phyloP scores from a whole-genome alignment of 2,329 filamentous ascomycete species.

The Ascochyta koolunga region DNA sequence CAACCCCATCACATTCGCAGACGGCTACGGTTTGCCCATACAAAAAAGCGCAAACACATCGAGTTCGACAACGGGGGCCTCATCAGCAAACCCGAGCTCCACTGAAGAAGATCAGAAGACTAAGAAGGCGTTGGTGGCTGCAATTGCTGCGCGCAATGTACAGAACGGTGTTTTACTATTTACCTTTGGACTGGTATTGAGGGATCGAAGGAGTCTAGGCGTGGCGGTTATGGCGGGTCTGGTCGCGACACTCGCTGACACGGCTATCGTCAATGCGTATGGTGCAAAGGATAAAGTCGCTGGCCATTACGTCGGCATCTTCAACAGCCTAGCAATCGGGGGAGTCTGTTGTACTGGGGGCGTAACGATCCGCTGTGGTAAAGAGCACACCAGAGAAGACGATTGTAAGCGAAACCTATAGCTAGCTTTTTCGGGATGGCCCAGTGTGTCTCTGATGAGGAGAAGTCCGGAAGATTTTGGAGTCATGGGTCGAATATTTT shows the following conservation, averaged over 20 bases:
- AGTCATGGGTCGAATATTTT: too few relatives aligned
- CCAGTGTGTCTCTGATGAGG: too few relatives aligned
- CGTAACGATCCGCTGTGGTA: slow-evolving; percentile 28
- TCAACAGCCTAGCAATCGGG: slow-evolving; percentile 32
- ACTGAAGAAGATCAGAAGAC: slow-evolving; percentile 23
- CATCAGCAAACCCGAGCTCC: background rate
- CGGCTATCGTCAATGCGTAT: slow-evolving; percentile 28
- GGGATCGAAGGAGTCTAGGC: slow-evolving; percentile 30
- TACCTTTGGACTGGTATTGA: slow-evolving; percentile 26
- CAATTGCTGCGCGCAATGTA: slow-evolving; percentile 32
- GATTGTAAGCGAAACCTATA: background rate
- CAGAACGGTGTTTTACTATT: slow-evolving; percentile 30
- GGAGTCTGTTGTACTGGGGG: slow-evolving; percentile 32
- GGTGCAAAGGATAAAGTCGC: slow-evolving; percentile 28
- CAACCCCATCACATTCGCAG: slow-evolving; percentile 23
- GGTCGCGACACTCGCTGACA: slow-evolving; percentile 30
- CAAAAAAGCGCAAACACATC: background rate
- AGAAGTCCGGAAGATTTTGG: too few relatives aligned
- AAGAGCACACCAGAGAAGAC: background rate
- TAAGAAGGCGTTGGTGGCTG: slow-evolving; percentile 29
- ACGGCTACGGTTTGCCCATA: slow-evolving; percentile 26
- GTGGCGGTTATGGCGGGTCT: slow-evolving; percentile 29
- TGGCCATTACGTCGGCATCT: slow-evolving; percentile 31
- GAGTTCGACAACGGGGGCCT: background rate
- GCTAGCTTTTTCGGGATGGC: too few relatives aligned